Conservation (phyloP, 768 basidiomycete species). For the Lentinus brumalis region DNA sequence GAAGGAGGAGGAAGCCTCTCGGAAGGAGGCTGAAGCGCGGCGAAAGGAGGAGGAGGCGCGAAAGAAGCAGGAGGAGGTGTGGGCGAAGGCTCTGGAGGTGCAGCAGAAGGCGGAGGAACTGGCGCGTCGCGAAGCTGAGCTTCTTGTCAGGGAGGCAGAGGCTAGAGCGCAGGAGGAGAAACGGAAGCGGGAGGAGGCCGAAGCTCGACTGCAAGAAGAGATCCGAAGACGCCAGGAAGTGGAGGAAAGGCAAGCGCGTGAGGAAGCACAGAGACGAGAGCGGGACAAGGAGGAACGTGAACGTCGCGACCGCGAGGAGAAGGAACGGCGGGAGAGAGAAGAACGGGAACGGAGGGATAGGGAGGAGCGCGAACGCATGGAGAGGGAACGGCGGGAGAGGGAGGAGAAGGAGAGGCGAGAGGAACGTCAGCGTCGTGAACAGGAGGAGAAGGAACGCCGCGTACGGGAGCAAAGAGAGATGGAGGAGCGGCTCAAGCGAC, state of each 20-base stretch:
- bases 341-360: constrained; percentile 28
- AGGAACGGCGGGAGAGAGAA: constrained; percentile 11
- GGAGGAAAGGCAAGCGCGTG: constrained; percentile 14
- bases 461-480: constrained; percentile 16
- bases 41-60: constrained; percentile 23
- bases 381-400: constrained; percentile 37
- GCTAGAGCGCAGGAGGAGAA: constrained; percentile 36
- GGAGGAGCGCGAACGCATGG: constrained; percentile 35
- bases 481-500: constrained; percentile 26
- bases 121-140: constrained; percentile 29
- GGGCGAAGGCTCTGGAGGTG: too few species aligned
- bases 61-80: constrained; percentile 34
- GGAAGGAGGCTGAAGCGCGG: constrained; percentile 27
- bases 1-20: constrained; percentile 24
- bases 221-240: constrained; percentile 18
- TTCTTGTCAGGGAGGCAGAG: constrained; percentile 28
- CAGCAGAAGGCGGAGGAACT: constrained; percentile 30
- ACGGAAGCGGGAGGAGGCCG: constrained; percentile 36
- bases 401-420: constrained; percentile 38
- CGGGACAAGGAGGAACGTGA: constrained; percentile 18
- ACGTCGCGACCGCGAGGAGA: constrained; percentile 10
- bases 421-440: constrained; percentile 23
- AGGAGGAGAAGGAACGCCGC: neutral
- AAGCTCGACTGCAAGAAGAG: constrained; percentile 24
- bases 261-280: constrained; percentile 12